Conservation (phyloP, 176 grass and related monocot genomes). For the Triticum turgidum region DNA sequence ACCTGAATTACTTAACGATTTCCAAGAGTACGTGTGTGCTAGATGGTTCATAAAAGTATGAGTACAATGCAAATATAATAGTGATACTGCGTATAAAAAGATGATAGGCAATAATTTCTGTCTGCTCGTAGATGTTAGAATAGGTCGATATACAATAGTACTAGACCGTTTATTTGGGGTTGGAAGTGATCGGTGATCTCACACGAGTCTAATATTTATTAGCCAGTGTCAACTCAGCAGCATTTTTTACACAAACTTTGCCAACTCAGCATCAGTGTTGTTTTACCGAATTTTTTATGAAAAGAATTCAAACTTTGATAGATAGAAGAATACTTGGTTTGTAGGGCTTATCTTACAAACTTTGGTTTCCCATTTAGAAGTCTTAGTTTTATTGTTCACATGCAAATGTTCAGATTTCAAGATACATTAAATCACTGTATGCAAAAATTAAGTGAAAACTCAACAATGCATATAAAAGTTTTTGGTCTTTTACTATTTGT, state of each 20-base stretch:
- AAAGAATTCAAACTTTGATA: no score
- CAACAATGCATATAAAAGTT: no score
- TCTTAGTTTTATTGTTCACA: no score
- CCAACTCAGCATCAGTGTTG: not conserved
- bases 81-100: not conserved
- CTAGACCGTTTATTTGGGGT: not conserved
- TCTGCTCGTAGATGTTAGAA: not conserved
- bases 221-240: not conserved
- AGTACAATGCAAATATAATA: not conserved
- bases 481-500: no score
- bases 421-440: no score
- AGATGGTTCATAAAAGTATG: constrained; percentile 9
- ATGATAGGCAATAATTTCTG: constrained; percentile 11
- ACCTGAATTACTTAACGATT: not conserved
- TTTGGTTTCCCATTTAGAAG: no score
- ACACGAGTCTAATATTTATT: not conserved
- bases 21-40: constrained; percentile 35
- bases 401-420: no score
- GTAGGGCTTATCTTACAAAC: no score
- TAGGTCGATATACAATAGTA: not conserved
- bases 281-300: no score
- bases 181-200: not conserved
- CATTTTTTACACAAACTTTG: not conserved
- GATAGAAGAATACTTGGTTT: no score
- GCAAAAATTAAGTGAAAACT: no score